Conservation (phyloP, 305 asterid species). For the Solanum hybrid region DNA sequence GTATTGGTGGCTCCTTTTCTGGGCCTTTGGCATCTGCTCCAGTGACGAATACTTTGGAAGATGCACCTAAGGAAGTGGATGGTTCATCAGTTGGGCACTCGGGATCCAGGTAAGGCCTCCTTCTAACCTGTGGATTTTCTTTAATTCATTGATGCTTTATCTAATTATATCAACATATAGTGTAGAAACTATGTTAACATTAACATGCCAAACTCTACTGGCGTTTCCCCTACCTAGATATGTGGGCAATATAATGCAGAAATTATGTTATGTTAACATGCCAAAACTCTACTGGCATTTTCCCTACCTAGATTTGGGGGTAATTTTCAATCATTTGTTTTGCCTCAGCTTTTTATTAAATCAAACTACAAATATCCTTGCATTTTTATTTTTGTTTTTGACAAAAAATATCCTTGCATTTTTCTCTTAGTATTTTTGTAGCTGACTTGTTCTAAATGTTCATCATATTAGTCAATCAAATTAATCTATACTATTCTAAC, state of each 20-base stretch:
- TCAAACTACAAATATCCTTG: neutral
- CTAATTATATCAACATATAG: neutral
- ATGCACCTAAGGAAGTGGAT: slow-evolving; percentile 35
- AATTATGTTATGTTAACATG: neutral
- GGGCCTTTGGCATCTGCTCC: slow-evolving; percentile 45
- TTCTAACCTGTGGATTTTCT: neutral
- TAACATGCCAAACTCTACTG: neutral
- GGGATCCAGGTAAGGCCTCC: slow-evolving; percentile 42
- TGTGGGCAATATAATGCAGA: neutral
- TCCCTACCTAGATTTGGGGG: neutral
- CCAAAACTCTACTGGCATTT: neutral
- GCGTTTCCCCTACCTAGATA: neutral
- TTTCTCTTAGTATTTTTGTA: neutral
- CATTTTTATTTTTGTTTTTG: neutral
- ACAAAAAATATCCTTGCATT: neutral
- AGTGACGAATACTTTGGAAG: slow-evolving; percentile 42
- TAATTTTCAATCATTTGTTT: neutral
- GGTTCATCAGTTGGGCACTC: slow-evolving; percentile 42
- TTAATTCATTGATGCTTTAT: neutral
- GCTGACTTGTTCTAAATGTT: neutral
- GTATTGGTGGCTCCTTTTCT: slow-evolving; percentile 30
- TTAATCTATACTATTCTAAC: neutral
- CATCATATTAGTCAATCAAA: neutral
- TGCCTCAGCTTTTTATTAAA: neutral
- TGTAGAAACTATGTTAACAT: neutral